Evolutionary conservation across 2,329 filamentous ascomycete species (phyloP).

Genomic region (Blumeria graminis): DNA sequence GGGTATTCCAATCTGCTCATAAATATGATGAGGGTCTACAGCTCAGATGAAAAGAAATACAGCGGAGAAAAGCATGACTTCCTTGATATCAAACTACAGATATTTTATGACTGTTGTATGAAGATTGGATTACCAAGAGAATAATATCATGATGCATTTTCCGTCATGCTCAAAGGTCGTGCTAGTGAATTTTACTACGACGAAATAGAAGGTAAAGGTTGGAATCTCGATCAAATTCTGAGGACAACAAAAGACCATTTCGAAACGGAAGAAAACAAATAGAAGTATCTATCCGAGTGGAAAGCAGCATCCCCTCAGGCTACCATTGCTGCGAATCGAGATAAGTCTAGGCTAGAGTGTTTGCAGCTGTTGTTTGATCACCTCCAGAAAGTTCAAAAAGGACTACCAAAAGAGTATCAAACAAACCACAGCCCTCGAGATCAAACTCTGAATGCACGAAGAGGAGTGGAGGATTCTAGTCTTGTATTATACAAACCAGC

Average conservation of each 20-base stretch:
- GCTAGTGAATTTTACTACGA: too few relatives aligned
- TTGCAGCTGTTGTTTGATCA: background rate
- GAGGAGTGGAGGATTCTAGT: background rate
- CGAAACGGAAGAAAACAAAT: background rate
- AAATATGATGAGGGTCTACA: background rate
- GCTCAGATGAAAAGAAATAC: background rate
- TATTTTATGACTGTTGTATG: too few relatives aligned
- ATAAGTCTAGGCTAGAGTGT: background rate
- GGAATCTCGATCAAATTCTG: too few relatives aligned
- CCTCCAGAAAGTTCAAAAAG: background rate
- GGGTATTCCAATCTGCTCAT: background rate
- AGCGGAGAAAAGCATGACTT: background rate
- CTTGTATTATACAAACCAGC: background rate
- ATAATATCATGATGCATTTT: too few relatives aligned
- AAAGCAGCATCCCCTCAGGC: background rate
- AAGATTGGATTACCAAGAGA: too few relatives aligned
- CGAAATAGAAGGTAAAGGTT: too few relatives aligned
- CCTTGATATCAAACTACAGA: background rate
- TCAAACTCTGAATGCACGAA: background rate
- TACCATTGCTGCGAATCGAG: background rate
- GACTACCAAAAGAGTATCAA: background rate
- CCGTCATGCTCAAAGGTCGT: too few relatives aligned
- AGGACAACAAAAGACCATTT: background rate
- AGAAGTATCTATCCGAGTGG: background rate
- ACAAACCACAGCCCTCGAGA: background rate